A percentile compares a stretch with the other conserved stretches of the same genome.
Evolutionary conservation across 164 flowering plant species (phyloP).

Genomic region (Berberis thunbergii): DNA sequence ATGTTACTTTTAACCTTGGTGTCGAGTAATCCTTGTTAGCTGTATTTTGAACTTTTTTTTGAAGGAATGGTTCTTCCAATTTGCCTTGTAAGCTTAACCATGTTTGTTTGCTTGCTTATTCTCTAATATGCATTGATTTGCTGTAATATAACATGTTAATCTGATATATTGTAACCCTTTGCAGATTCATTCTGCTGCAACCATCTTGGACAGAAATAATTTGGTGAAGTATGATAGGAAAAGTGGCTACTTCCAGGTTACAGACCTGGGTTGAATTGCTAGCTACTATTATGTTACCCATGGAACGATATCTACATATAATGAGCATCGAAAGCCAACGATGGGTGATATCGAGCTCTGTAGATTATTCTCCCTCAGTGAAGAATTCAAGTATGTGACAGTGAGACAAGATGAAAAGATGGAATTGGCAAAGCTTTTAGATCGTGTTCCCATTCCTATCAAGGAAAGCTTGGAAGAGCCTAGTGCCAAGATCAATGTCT

Average conservation of each 20-base stretch:
- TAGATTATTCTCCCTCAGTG: constrained; percentile 91
- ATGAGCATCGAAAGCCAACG: constrained; percentile 90
- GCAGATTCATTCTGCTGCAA: constrained; percentile 97
- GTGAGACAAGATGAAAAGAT: constrained; percentile 98
- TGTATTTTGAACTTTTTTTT: too few species aligned
- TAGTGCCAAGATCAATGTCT: constrained; percentile 93
- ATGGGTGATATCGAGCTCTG: constrained; percentile 98
- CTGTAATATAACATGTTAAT: too few species aligned
- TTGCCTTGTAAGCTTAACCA: too few species aligned
- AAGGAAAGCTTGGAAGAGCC: constrained; percentile 98
- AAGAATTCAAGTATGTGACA: constrained; percentile 93
- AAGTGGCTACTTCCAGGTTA: constrained; percentile 97
- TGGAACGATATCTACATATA: constrained; percentile 89
- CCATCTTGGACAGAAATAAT: constrained; percentile 76
- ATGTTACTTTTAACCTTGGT: too few species aligned
- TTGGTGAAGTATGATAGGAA: constrained; percentile 87
- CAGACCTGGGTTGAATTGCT: constrained; percentile 97
- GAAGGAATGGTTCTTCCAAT: too few species aligned
- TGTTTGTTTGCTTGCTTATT: too few species aligned
- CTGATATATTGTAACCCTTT: constrained; percentile 5
- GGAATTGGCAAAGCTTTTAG: constrained; percentile 89
- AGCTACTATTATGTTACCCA: constrained; percentile 92
- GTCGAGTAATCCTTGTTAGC: too few species aligned
- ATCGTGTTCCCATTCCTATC: constrained; percentile 92
- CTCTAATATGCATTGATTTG: too few species aligned